These are phyloP conservation scores for Alternaria brassicicola DNA, from an alignment of 2,329 filamentous ascomycete species.

Conservation along the genomic window DNA sequence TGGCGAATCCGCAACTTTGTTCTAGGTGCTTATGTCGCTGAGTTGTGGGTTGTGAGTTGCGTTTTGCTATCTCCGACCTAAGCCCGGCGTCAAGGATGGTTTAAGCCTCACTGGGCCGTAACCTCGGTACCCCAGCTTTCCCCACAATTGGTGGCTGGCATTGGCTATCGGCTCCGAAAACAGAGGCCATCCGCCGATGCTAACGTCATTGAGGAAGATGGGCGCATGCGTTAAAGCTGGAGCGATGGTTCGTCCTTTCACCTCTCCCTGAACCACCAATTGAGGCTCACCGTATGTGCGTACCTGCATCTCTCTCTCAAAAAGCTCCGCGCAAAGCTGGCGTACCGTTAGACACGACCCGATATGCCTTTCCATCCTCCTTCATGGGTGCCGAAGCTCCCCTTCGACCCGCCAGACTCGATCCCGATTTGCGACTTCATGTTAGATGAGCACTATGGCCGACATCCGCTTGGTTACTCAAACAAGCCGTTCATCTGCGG, in stretches of 20 bases:
- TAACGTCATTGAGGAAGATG: constrained; percentile 4
- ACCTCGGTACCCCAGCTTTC: constrained; percentile 26
- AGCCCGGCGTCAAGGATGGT: not conserved
- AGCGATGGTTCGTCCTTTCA: not conserved
- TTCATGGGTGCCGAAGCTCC: constrained; percentile 65
- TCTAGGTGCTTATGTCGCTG: not conserved
- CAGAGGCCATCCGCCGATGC: constrained; percentile 4
- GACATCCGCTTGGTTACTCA: constrained; percentile 67
- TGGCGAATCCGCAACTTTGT: not conserved
- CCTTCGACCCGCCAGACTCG: constrained; percentile 72
- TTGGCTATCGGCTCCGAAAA: not conserved
- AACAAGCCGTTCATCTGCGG: constrained; percentile 78
- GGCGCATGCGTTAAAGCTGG: constrained; percentile 4
- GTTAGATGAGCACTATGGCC: constrained; percentile 72
- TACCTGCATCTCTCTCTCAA: not conserved
- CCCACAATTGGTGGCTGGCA: constrained; percentile 14
- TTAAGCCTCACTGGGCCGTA: constrained; percentile 10
- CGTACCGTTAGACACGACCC: not conserved
- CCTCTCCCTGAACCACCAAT: not conserved
- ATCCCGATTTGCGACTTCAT: constrained; percentile 80
- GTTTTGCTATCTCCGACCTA: not conserved
- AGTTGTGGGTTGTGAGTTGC: not conserved
- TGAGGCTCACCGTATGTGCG: constrained; percentile 4
- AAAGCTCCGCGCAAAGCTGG: not conserved
- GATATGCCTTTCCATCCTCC: constrained; percentile 64